Base-by-base conservation (phyloP, 2,329 filamentous ascomycete genomes). In the Cladophialophora immunda region DNA sequence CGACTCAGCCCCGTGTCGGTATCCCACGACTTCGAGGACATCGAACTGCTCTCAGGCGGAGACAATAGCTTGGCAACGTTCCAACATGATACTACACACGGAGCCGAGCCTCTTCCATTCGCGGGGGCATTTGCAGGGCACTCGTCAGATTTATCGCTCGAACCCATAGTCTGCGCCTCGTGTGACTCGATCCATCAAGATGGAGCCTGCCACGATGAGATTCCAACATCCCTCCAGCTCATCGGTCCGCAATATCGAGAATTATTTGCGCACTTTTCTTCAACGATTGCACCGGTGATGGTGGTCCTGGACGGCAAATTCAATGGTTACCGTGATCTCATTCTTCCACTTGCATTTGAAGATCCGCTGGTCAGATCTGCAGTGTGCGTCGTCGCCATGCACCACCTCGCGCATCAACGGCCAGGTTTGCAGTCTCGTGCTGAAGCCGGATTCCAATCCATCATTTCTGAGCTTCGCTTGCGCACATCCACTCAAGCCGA, bases 271-370 rank as follows among this genome's bases (percentile, higher is more conserved):
- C 56, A 67, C 32, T 53, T 76, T 62, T 73, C 75, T 2, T 41
- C 65, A 19, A 65, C 74, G 15, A 71, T 76, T 22, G 75, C 75
- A 1, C 73, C 75, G 2, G 72, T 75, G 19, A 75, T 76, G 75
- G 73, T 75, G 5, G 67, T 75, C 2, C 65, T 77, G 5, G 75
- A 77, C 47, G 64, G 70, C 52, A 54, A 72, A 29, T 70, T 70
- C 11, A 77, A 77, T 67, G 75, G 75, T 17, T 76, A 74, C 58
- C 74, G 75, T 15, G 68, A 75, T 54, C 57, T 76, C 2, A 65
- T 77, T 8, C 68, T 77, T 6, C 75, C 75, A 1, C 58, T 76
- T 19, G 75, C 75, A 6, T 71, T 67, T 25, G 60, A 70, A 30
- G 70, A 76, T 62, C 59, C 68, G 4, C 58, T 77, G 4, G 65